Conservation (phyloP, 257 asterid species). For the Haberlea rhodopensis region DNA sequence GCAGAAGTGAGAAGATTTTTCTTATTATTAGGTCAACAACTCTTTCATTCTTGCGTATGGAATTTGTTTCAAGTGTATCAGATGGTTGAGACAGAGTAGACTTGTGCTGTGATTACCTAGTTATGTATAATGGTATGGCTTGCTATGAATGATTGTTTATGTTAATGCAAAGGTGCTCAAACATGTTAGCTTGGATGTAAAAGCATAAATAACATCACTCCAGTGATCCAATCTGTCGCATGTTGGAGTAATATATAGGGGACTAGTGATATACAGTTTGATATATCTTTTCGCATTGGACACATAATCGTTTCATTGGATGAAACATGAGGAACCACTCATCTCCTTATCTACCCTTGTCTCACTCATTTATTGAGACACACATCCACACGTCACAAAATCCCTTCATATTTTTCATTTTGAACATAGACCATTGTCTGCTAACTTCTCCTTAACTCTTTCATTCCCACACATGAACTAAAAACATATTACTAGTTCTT, state of each 20-base stretch:
- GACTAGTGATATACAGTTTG: neutral
- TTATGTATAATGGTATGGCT: neutral
- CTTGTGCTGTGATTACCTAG: neutral
- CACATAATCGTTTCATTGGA: neutral
- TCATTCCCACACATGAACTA: no score
- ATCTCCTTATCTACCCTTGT: neutral
- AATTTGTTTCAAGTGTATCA: neutral
- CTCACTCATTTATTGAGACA: neutral
- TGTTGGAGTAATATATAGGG: no score
- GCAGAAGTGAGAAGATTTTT: neutral
- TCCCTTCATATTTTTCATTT: no score
- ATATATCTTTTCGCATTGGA: neutral
- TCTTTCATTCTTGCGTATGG: neutral
- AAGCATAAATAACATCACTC: neutral
- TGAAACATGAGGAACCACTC: neutral
- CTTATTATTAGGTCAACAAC: neutral
- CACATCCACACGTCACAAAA: no score
- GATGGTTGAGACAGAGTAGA: neutral
- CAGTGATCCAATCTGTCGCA: neutral
- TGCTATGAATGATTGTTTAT: neutral
- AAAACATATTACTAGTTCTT: no score
- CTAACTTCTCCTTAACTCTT: no score
- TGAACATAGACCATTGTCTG: no score
- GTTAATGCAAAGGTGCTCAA: neutral
- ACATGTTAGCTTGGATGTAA: neutral